Evolutionary conservation across 805 yeast genomes (phyloP), one percentile per base, ranked within the genome.

Genomic region (Kluyveromyces siamensis): DNA sequence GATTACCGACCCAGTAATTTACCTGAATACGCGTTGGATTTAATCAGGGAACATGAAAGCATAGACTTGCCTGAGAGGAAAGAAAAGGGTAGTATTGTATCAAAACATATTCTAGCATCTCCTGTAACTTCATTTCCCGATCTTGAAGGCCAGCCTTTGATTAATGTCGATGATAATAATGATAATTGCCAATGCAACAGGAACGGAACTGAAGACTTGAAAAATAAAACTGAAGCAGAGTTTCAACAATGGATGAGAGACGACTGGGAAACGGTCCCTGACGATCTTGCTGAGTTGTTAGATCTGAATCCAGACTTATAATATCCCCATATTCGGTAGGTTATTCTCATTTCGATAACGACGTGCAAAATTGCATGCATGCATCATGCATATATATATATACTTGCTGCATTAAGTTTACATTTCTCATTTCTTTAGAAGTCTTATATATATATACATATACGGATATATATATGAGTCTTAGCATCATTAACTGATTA

Each of bases 1-100:
- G 76, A 72, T 53, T 77, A 79, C 52, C 49, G 62, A 1, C 83
- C 83, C 0, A 46, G 43, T 1, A 74, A 77, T 52, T 48, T 76
- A 33, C 80, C 80, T 0, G 46, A 47, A 9, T 72, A 70, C 54
- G 60, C 62, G 2, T 45, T 52, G 27, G 54, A 57, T 7, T 37
- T 66, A 14, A 45, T 62, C 17, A 48, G 53, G 13, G 62, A 64
- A 8, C 52, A 49, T 37, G 52, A 52, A 33, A 46, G 48, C 2
- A 49, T 55, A 10, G 37, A 47, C 8, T 41, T 56, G 42, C 21
- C 37, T 2, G 14, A 33, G 44, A 36, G 40, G 45, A 17, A 25
- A 16, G 46, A 25, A n/a, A 37, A 16, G 21, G 38, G 30, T 2
- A 46, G 41, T 18, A 18, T 33, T n/a, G 27, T n/a, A 25, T 25